Conservation (phyloP, 805 yeast genomes). For the Wilhelminamyces savonicus region DNA sequence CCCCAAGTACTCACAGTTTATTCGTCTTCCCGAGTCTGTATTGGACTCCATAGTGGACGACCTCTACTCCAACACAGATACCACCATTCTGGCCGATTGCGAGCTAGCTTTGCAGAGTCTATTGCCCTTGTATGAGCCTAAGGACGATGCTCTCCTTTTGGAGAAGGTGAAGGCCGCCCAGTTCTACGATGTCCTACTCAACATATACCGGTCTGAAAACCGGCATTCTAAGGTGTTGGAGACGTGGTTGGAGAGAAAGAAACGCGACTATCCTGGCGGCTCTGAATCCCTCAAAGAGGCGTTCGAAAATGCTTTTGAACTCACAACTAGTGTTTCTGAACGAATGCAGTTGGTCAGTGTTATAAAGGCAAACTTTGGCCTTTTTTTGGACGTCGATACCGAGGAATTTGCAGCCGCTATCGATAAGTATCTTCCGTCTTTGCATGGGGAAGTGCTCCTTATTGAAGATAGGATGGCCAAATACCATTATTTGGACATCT, state of each 20-base stretch:
- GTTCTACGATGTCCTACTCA: constrained; percentile 53
- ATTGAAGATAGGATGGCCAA: constrained; percentile 15
- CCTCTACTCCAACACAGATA: constrained; percentile 39
- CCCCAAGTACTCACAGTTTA: constrained; percentile 80
- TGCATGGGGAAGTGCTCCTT: constrained; percentile 33
- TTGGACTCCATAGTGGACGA: constrained; percentile 42
- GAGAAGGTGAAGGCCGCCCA: constrained; percentile 47
- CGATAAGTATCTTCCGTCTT: constrained; percentile 25
- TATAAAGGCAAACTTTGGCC: constrained; percentile 17
- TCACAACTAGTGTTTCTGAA: constrained; percentile 14
- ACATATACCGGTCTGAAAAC: constrained; percentile 49
- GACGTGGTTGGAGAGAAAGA: constrained; percentile 37
- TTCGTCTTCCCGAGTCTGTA: constrained; percentile 59
- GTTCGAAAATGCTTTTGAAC: constrained; percentile 8
- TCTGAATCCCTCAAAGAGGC: constrained; percentile 11
- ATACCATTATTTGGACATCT: constrained; percentile 24
- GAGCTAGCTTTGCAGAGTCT: constrained; percentile 74
- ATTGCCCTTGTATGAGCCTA: constrained; percentile 59
- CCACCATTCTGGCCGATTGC: constrained; percentile 45
- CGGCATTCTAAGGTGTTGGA: constrained; percentile 48
- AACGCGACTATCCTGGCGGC: constrained; percentile 4
- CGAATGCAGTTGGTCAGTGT: constrained; percentile 15
- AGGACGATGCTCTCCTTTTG: constrained; percentile 42
- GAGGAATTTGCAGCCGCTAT: constrained; percentile 30
- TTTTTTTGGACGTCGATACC: constrained; percentile 22